phyloP scores from a whole-genome alignment of 2,329 filamentous ascomycete species.

The Penicillium sp. region DNA sequence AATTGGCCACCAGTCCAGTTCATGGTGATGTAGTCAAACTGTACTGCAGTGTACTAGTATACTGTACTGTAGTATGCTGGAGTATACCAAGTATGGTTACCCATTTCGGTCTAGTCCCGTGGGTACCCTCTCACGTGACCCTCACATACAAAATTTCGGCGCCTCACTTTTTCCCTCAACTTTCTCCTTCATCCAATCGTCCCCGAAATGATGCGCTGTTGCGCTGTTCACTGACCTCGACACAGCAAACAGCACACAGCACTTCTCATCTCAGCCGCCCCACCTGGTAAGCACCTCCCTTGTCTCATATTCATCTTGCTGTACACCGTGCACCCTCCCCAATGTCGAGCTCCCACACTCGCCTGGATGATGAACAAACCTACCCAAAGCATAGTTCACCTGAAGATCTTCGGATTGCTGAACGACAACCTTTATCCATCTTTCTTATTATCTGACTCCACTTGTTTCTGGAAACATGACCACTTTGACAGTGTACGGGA shows the following conservation, averaged over 20 bases:
- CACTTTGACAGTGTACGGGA: neutral
- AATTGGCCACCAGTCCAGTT: conserved; percentile 52
- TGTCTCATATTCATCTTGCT: neutral
- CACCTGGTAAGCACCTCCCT: conserved; percentile 24
- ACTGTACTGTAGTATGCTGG: no score
- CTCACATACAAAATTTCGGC: conserved; percentile 15
- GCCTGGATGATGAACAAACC: conserved; percentile 42
- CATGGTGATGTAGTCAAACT: conserved; percentile 31
- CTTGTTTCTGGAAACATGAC: conserved; percentile 16
- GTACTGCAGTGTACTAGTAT: no score
- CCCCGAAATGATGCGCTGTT: neutral
- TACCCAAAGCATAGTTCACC: conserved; percentile 47
- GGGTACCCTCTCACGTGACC: conserved; percentile 11
- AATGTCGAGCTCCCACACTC: neutral
- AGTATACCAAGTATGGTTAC: neutral
- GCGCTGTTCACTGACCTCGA: neutral
- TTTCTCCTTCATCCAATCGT: conserved; percentile 3
- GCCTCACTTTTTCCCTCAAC: conserved; percentile 4
- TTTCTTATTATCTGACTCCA: conserved; percentile 40
- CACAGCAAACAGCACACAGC: neutral
- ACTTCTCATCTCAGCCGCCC: neutral
- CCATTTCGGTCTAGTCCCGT: neutral
- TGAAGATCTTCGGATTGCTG: conserved; percentile 45
- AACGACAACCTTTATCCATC: conserved; percentile 47
- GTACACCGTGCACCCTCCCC: neutral